Evolutionary conservation across 768 basidiomycete genomes (phyloP).

Genomic region (Macrolepiota fuliginosa): DNA sequence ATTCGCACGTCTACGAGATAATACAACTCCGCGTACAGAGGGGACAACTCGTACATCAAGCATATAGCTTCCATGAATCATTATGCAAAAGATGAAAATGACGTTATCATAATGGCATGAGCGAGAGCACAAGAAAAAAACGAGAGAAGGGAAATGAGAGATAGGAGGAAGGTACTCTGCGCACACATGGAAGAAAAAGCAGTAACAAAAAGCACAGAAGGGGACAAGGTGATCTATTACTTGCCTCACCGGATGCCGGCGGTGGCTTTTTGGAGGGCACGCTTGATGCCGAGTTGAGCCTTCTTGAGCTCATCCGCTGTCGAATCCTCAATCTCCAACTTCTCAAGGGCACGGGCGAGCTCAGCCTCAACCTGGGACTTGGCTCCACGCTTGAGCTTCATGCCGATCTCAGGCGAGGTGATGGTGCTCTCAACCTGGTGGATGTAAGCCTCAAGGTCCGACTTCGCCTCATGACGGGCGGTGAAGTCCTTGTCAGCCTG

Average conservation of each 20-base stretch:
- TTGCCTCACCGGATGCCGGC: conserved; percentile 75
- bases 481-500: conserved; percentile 97
- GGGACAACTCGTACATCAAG: background rate
- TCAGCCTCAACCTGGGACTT: conserved; percentile 94
- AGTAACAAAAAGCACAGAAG: background rate
- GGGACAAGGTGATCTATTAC: conserved; percentile 12
- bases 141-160: conserved; percentile 19
- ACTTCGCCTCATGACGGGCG: conserved; percentile 96
- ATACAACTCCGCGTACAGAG: conserved; percentile 6
- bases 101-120: conserved; percentile 27
- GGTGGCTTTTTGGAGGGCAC: conserved; percentile 96
- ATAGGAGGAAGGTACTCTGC: conserved; percentile 17
- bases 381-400: conserved; percentile 98
- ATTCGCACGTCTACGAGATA: conserved; percentile 6
- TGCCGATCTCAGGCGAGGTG: conserved; percentile 93
- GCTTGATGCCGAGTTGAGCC: conserved; percentile 92
- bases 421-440: conserved; percentile 97
- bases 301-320: conserved; percentile 93
- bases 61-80: conserved; percentile 10
- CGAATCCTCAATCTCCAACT: conserved; percentile 96
- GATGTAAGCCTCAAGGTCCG: conserved; percentile 96
- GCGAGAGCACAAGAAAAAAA: conserved; percentile 18
- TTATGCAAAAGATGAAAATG: conserved; percentile 23
- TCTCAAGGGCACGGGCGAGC: conserved; percentile 97
- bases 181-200: conserved; percentile 20